These are phyloP conservation scores for Metarhizium robertsii DNA, from an alignment of 2,329 filamentous ascomycete species.

Conservation along the genomic window DNA sequence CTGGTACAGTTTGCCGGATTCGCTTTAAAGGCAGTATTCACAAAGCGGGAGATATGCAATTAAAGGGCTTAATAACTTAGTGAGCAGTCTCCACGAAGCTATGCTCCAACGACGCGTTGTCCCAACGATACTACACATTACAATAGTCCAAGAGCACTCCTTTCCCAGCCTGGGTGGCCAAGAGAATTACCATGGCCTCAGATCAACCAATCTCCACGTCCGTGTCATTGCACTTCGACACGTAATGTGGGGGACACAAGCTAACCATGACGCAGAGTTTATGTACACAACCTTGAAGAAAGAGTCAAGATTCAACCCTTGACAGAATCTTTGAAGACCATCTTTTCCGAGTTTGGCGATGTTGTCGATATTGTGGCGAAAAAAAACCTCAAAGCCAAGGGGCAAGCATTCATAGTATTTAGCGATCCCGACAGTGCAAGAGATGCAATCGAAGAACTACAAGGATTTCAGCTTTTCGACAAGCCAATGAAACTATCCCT, in stretches of 20 bases:
- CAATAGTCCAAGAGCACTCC: no score
- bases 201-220: constrained; percentile 51
- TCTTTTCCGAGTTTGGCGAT: constrained; percentile 84
- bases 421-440: constrained; percentile 70
- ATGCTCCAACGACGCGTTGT: no score
- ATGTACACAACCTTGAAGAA: constrained; percentile 83
- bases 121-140: no score
- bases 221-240: constrained; percentile 68
- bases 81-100: neutral
- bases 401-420: constrained; percentile 92
- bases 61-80: neutral
- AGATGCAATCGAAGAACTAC: constrained; percentile 76
- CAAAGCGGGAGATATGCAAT: neutral
- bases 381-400: constrained; percentile 83
- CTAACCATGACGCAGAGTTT: constrained; percentile 43
- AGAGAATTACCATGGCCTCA: neutral
- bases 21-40: neutral
- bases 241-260: constrained; percentile 26
- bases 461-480: constrained; percentile 87
- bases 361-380: constrained; percentile 82
- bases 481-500: constrained; percentile 82
- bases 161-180: no score
- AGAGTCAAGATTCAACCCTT: constrained; percentile 74
- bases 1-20: no score
- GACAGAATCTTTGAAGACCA: constrained; percentile 59